Base-by-base conservation (phyloP, 257 asterid genomes). In the Nicotiana paniculata region DNA sequence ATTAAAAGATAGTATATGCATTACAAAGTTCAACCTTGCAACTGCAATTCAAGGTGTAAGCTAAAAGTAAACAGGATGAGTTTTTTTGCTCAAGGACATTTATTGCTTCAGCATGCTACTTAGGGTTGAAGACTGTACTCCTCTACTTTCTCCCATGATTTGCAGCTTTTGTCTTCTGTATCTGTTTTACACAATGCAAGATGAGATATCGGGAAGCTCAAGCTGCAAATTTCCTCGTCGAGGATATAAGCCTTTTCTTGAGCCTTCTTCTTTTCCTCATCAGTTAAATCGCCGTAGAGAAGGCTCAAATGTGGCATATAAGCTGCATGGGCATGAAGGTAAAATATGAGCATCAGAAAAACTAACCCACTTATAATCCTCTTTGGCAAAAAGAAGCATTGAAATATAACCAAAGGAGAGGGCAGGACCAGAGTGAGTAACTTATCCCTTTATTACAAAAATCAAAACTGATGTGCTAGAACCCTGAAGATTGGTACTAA, bases 231-330 rank as follows among this genome's bases (percentile, higher is more conserved):
- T 87, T 83, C 79, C 37, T 90, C 88, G 59, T 96, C 99, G 0
- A 96, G 90, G 55, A 81, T 82, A 74, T 85, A 84, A 82, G 93
- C 97, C 85, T 88, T 96, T 81, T 87, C 95, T 86, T 82, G 90
- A 82, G 97, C 98, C 4, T 83, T 80, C 88, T 87, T 90, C 92
- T 94, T 93, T 87, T 88, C 93, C 75, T 93, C 97, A 0, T 90
- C 98, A 0, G 92, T 83, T 68, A 92, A 82, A 53, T 94, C 98
- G 10, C 90, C 98, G 48, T 96, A 94, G 6, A 96, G 89, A 77
- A 96, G 89, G 93, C 98, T 96, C 88, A 96, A 81, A 87, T 96
- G 99, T 11, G 99, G 98, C 99, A 96, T 94, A 84, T 93, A 96
- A 59, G 97, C 99, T 96, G 91, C 85, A 85, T 67, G 54, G 59